Conservation (phyloP, 1,139 yeast genomes). For the Suhomyces bribrorum region DNA sequence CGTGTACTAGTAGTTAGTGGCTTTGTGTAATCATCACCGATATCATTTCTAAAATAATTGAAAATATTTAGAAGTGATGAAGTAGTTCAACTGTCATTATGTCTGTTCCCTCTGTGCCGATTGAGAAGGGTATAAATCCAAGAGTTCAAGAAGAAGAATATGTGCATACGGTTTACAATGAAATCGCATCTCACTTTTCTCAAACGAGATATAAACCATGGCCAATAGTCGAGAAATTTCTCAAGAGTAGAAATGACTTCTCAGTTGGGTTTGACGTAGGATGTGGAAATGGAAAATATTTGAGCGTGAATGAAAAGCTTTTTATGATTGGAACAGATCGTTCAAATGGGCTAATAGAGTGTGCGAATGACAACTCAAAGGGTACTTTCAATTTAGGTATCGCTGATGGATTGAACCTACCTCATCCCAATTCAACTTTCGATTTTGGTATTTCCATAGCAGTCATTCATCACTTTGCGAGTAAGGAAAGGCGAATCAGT, state of each 20-base stretch:
- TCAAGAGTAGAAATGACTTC: constrained; percentile 37
- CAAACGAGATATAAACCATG: constrained; percentile 94
- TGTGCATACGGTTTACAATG: constrained; percentile 89
- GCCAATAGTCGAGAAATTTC: constrained; percentile 86
- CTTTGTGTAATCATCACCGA: too few relatives aligned
- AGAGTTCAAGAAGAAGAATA: constrained; percentile 66
- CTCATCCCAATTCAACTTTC: constrained; percentile 59
- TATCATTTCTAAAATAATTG: too few relatives aligned
- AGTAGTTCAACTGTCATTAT: constrained; percentile 1
- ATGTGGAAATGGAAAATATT: constrained; percentile 94
- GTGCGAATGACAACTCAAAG: constrained; percentile 58
- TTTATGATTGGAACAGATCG: constrained; percentile 81
- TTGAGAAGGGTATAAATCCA: constrained; percentile 41
- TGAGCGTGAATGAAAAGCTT: constrained; percentile 66
- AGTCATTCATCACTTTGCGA: constrained; percentile 94
- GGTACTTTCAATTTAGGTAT: constrained; percentile 47
- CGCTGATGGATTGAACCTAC: constrained; percentile 75
- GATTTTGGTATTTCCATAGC: constrained; percentile 96
- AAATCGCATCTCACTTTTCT: constrained; percentile 90
- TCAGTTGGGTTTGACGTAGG: constrained; percentile 73
- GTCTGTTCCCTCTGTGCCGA: constrained; percentile 37
- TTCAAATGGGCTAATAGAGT: constrained; percentile 71
- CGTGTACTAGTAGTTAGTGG: too few relatives aligned
- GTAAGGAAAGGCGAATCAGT: constrained; percentile 69
- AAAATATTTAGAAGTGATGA: neutral